Percentiles rank a stretch among this genome's conserved stretches.
Conservation (phyloP, 768 basidiomycete genomes). For the Clathrus columnatus region DNA sequence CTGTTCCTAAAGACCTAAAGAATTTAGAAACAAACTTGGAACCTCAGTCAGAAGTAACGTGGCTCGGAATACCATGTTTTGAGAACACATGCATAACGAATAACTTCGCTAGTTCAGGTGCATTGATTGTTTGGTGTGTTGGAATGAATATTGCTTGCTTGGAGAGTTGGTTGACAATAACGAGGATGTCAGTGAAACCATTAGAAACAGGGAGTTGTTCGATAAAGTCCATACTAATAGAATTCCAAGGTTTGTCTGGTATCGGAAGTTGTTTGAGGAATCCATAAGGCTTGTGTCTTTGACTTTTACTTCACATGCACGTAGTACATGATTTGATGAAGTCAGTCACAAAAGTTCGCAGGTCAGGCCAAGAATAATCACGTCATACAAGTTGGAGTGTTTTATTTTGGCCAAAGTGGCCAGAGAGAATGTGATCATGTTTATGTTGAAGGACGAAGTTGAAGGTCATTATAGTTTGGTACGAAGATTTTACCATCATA, state of each 20-base stretch:
- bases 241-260: slow-evolving; percentile 23
- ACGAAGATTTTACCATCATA: slow-evolving; percentile 24
- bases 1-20: neutral
- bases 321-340: slow-evolving; percentile 30
- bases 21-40: neutral
- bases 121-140: slow-evolving; percentile 18
- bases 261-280: slow-evolving; percentile 20
- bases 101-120: slow-evolving; percentile 28
- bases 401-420: slow-evolving; percentile 32
- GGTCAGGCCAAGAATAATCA: slow-evolving; percentile 34
- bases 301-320: slow-evolving; percentile 26
- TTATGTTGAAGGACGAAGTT: slow-evolving; percentile 21
- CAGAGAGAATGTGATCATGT: slow-evolving; percentile 31
- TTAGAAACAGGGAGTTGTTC: slow-evolving; percentile 28
- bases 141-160: slow-evolving; percentile 37
- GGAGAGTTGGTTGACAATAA: slow-evolving; percentile 32
- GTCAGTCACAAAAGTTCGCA: slow-evolving; percentile 18
- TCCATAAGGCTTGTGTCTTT: slow-evolving; percentile 30
- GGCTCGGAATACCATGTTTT: neutral
- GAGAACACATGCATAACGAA: slow-evolving; percentile 17
- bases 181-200: slow-evolving; percentile 29
- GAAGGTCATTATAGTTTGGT: slow-evolving; percentile 21
- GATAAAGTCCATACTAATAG: slow-evolving; percentile 31
- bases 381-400: slow-evolving; percentile 25
- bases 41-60: neutral